Evolutionary conservation across 768 basidiomycete species (phyloP).

Genomic region (Imleria badia): DNA sequence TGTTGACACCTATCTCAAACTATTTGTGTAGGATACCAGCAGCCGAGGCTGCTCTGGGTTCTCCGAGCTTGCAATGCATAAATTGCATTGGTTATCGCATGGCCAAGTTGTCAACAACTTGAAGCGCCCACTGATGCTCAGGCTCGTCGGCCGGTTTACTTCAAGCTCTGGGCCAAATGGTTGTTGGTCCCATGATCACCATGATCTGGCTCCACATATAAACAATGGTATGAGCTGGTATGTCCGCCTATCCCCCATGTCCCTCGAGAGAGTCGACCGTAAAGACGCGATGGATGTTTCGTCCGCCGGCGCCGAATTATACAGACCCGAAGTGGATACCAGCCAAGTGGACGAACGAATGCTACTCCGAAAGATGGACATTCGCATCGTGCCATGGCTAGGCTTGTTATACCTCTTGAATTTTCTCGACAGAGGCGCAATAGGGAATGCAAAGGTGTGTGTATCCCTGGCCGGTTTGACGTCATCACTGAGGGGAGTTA

Average conservation of each 20-base stretch:
- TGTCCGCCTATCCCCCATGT: neutral
- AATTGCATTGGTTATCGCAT: no score
- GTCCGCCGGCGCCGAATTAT: slow-evolving; percentile 26
- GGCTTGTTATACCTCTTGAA: slow-evolving; percentile 71
- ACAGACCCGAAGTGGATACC: slow-evolving; percentile 52
- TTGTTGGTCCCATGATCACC: no score
- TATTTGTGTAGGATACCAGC: slow-evolving; percentile 44
- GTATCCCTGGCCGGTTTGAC: neutral
- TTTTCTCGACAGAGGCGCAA: slow-evolving; percentile 61
- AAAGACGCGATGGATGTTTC: neutral
- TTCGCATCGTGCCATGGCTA: slow-evolving; percentile 74
- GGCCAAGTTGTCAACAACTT: no score
- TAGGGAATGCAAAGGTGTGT: slow-evolving; percentile 72
- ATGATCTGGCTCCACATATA: neutral
- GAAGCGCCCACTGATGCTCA: no score
- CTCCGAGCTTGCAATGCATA: no score
- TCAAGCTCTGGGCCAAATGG: no score
- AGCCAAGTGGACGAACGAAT: slow-evolving; percentile 53
- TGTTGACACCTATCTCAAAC: slow-evolving; percentile 59
- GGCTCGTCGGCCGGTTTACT: no score
- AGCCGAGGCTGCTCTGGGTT: no score
- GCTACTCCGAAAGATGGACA: slow-evolving; percentile 59
- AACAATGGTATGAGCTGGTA: neutral
- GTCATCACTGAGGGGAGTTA: neutral
- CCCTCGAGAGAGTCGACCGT: neutral